These are phyloP conservation scores for Clarireedia homoeocarpa DNA, from an alignment of 2,329 filamentous ascomycete species.

Conservation along the genomic window DNA sequence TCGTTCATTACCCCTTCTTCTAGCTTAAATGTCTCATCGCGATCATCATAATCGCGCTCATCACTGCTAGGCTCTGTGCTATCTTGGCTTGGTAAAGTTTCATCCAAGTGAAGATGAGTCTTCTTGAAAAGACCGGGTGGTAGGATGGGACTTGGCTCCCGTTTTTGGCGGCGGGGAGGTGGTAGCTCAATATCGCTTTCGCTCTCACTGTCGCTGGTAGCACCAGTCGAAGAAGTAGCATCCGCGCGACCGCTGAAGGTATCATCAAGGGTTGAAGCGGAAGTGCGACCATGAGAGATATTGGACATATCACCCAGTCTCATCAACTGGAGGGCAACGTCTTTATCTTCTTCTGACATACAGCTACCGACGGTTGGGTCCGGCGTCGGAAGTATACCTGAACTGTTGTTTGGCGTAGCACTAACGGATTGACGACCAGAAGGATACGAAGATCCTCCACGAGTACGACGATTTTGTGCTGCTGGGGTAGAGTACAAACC, in stretches of 20 bases:
- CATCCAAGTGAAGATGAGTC: conserved; percentile 40
- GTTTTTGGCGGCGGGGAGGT: conserved; percentile 50
- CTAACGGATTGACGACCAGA: conserved; percentile 32
- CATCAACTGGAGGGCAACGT: conserved; percentile 95
- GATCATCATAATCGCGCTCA: conserved; percentile 46
- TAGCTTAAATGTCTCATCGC: conserved; percentile 30
- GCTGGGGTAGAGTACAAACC: conserved; percentile 56
- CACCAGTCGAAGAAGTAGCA: conserved; percentile 73
- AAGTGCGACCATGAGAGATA: conserved; percentile 86
- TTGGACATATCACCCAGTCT: conserved; percentile 90
- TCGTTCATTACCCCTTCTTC: conserved; percentile 21
- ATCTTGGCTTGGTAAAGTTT: conserved; percentile 48
- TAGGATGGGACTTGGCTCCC: conserved; percentile 44
- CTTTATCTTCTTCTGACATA: conserved; percentile 88
- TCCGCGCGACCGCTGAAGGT: conserved; percentile 88
- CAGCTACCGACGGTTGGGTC: conserved; percentile 96
- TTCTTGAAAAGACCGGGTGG: conserved; percentile 37
- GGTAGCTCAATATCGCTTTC: conserved; percentile 58
- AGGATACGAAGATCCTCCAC: conserved; percentile 53
- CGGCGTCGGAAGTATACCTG: conserved; percentile 76
- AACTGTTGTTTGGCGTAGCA: conserved; percentile 35
- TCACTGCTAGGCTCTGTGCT: conserved; percentile 55
- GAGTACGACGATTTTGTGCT: conserved; percentile 58
- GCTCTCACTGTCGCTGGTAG: conserved; percentile 70
- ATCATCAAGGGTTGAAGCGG: conserved; percentile 87